Evolutionary conservation across 2,329 filamentous ascomycete genomes (phyloP).

Genomic region (Akanthomyces dipterigenus): DNA sequence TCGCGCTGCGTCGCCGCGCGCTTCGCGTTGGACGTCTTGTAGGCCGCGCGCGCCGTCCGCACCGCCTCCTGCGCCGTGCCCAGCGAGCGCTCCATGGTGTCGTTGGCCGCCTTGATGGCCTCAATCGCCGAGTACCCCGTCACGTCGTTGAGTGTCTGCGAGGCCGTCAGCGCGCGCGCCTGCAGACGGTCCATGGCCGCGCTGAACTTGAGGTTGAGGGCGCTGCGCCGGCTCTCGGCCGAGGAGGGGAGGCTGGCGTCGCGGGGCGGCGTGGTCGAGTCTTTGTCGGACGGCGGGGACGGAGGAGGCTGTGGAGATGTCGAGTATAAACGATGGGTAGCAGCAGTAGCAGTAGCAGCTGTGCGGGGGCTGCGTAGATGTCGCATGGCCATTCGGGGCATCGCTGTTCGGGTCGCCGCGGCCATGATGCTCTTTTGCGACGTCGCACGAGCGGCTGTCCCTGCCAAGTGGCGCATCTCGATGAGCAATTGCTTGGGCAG

Average conservation of each 20-base stretch:
- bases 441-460: not conserved
- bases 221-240: constrained; percentile 26
- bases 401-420: not conserved
- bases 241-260: constrained; percentile 25
- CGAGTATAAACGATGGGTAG: not conserved
- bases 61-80: constrained; percentile 57
- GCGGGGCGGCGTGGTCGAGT: not conserved
- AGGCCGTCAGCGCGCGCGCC: constrained; percentile 74
- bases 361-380: not conserved
- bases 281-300: not conserved
- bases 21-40: constrained; percentile 76
- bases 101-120: constrained; percentile 71
- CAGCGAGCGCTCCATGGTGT: constrained; percentile 54
- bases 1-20: constrained; percentile 90
- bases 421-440: not conserved
- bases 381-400: not conserved
- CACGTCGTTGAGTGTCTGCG: constrained; percentile 84
- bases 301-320: not conserved
- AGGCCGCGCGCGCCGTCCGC: constrained; percentile 62
- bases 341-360: too few relatives aligned
- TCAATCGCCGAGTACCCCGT: constrained; percentile 94
- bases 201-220: constrained; percentile 28
- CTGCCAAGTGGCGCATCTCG: not conserved
- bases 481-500: not conserved
- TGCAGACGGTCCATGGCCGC: constrained; percentile 82